These are phyloP conservation scores for Geosmithia flava DNA, from an alignment of 2,329 filamentous ascomycete species.

Conservation along the genomic window DNA sequence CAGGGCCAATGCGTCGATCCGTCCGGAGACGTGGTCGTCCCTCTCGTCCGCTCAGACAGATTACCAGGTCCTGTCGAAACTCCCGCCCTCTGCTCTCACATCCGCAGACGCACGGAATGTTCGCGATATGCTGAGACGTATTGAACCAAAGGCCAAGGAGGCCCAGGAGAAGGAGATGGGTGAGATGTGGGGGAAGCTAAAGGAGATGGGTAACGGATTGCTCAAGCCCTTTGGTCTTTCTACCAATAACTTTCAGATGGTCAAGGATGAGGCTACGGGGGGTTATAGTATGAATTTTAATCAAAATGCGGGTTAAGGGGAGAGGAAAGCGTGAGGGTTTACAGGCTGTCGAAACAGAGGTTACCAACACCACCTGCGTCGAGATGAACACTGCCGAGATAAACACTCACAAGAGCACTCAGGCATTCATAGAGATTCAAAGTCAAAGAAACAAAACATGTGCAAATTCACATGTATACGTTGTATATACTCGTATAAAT, in stretches of 20 bases:
- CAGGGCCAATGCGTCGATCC: conserved; percentile 53
- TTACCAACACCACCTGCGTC: too few relatives aligned
- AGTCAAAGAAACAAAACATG: too few relatives aligned
- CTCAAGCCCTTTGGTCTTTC: conserved; percentile 87
- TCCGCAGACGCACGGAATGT: conserved; percentile 57
- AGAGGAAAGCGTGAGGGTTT: too few relatives aligned
- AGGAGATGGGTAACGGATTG: conserved; percentile 82
- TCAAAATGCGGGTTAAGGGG: conserved; percentile 10
- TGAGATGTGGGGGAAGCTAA: conserved; percentile 97
- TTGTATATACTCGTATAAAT: too few relatives aligned
- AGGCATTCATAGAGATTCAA: too few relatives aligned
- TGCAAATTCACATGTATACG: too few relatives aligned
- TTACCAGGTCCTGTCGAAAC: conserved; percentile 54
- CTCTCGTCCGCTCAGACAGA: conserved; percentile 69
- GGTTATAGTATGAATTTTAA: conserved; percentile 91
- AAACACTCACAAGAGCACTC: too few relatives aligned
- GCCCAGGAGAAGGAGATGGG: conserved; percentile 81
- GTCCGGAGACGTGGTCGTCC: conserved; percentile 60
- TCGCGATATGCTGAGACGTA: conserved; percentile 45
- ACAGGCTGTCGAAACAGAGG: too few relatives aligned
- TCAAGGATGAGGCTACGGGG: conserved; percentile 77
- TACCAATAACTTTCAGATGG: conserved; percentile 90
- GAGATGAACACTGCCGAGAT: too few relatives aligned
- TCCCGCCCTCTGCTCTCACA: conserved; percentile 31
- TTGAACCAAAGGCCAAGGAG: conserved; percentile 59